Base-by-base conservation (phyloP, 228 moss, liverwort and hornwort species). In the Sphagnum fallax region DNA sequence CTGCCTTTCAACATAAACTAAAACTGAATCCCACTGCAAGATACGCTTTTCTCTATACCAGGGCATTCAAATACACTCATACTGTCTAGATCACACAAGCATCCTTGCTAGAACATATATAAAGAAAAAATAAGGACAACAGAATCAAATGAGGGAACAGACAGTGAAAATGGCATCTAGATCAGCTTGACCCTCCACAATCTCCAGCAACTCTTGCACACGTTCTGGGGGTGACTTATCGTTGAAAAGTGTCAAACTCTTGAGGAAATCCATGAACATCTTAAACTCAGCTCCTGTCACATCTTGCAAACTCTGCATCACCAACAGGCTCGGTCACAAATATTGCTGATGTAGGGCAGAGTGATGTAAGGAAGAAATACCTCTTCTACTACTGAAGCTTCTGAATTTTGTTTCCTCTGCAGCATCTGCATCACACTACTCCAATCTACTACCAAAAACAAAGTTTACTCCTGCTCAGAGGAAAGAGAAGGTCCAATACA, bases 221-320 rank as follows among this genome's bases (percentile, higher is more conserved):
- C 87, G 91, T 69, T 91, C 96, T 51, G 89, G 71, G 65, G 88
- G 90, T 50, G 96, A 93, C 70, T 77, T 93, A 14, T 89, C 83
- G 16, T 92, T 88, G 71, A 98, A 98, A 51, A 98, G 80, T 77
- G 68, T 87, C 67, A 98, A 79, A 71, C 89, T 89, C 81, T 90
- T 98, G 6, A 98, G 84, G 69, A 98, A 98, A 79, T 98, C 94
- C 98, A 98, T 98, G 68, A 98, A 98, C 98, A 98, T 94, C 80
- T 98, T 98, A 74, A 98, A 98, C 72, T 98, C 98, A 52, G 98
- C 98, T 78, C 94, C 94, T 64, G 98, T 98, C 66, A 98, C 98
- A 88, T 98, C 98, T 92, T 98, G 94, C 80, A 98, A 82, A 90
- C 93, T 94, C 98, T 98, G 91, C 87, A 86, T 75, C 76, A 78